Evolutionary conservation across 2,329 filamentous ascomycete genomes (phyloP), one percentile per base, ranked within the genome.

Genomic region (Nemania abortiva): DNA sequence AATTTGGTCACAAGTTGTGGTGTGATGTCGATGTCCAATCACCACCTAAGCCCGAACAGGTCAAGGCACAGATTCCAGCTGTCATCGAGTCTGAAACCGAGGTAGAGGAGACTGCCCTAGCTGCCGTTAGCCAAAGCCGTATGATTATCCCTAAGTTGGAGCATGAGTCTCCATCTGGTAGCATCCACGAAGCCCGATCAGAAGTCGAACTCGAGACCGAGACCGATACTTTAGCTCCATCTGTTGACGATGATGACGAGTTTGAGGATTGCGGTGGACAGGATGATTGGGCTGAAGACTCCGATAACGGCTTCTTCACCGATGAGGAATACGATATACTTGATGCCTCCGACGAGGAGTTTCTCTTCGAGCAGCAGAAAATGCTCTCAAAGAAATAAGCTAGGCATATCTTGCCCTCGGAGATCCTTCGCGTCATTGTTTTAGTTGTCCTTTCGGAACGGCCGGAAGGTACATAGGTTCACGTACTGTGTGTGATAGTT

Each of bases 271-370:
- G 84, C 70, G 83, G 81, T 39, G 84, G 86, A 63, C 85, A 84
- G 42, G 88, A 89, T n/a, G 90, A 91, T 55, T 89, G 87, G 84
- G 82, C 81, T n/a, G 84, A 84, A 45, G 86, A 89, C n/a, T 87
- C 86, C 0, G 89, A 90, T 13, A 89, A 92, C 69, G 92, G 91
- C 13, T 98, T 97, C 85, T 83, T 97, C 85, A 98, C 96, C 0
- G 96, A 99, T 72, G 96, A 98, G 80, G 96, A 99, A 83, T 99
- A 98, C 80, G 96, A 99, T 77, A 95, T 98, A 73, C 89, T 98
- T 54, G 94, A 98, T 83, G 95, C 94, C 52, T 97, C 93, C 68
- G 95, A 98, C 74, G 93, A 97, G 80, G 95, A 98, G 79, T 91
- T 88, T 73, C 80, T 89, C 60, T 86, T 86, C 70, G 88, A 88